Base-by-base conservation (phyloP, 1,284 basidiomycete species). In the Cryptococcus floricola region DNA sequence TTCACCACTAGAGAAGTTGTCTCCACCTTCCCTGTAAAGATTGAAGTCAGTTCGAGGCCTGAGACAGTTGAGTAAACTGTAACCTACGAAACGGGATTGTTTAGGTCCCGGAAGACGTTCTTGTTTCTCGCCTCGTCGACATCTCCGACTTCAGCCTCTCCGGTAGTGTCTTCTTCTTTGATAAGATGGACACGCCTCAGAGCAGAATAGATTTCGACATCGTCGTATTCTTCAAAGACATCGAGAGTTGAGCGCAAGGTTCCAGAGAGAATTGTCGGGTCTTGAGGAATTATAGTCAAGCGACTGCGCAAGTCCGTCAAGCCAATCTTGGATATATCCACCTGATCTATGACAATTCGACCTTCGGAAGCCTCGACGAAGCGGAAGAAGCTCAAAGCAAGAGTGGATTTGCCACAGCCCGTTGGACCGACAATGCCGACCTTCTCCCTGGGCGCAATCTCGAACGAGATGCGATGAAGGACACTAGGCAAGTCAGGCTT, bases 271-370 rank as follows among this genome's bases (percentile, higher is more conserved):
- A 97, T 92, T 0, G 87, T 91, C 0, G 91, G 91, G 70, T 93
- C 90, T 84, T 93, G 94, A 63, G 95, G 93, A 56, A 98, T 97
- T 72, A 98, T 95, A 4, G 91, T 94, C 57, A 95, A 80, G 56
- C 79, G 67, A 31, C 76, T 77, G 14, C 95, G 83, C 53, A 98
- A 81, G 73, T 95, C 91, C 0, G 87, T 87, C 38, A 96, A 78
- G n/a, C 92, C 91, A 59, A 97, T 84, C 63, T 83, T 83, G 39
- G 88, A 80, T 54, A 93, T 93, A 65, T 96, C 73, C 25, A 94
- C 65, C n/a, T 83, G 89, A 75, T 98, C 95, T 49, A 99, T 84
- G 19, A 86, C 54, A 56, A 98, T 97, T 5, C 80, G 79, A 2
- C 92, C 92, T 66, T 86, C 82, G 0, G 85, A 85, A 0, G 92